Conservation (phyloP, 2,329 filamentous ascomycete genomes). For the Aureobasidium leucospermi region DNA sequence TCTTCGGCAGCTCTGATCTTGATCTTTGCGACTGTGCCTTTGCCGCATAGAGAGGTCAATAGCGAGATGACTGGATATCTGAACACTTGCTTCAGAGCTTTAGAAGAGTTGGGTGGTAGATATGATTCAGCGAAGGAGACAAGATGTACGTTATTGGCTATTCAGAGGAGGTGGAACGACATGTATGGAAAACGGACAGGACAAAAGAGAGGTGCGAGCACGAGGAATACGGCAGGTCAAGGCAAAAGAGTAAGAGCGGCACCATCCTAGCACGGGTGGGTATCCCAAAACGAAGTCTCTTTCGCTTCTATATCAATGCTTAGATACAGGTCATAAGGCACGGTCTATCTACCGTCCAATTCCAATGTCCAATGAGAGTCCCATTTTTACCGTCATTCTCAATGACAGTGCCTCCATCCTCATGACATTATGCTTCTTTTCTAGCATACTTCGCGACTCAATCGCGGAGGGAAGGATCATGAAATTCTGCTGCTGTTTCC, state of each 20-base stretch:
- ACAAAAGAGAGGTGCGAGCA: not conserved
- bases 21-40: constrained; percentile 24
- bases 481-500: too few relatives aligned
- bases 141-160: constrained; percentile 13
- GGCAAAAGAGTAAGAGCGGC: constrained; percentile 5
- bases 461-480: too few relatives aligned
- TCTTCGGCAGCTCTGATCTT: constrained; percentile 37
- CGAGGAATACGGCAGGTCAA: not conserved
- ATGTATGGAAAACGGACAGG: constrained; percentile 10
- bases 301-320: too few relatives aligned
- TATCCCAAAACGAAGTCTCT: too few relatives aligned
- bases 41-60: constrained; percentile 7
- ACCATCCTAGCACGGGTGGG: too few relatives aligned
- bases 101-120: constrained; percentile 35
- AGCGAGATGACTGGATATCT: constrained; percentile 29
- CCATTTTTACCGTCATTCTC: too few relatives aligned
- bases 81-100: constrained; percentile 35
- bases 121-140: constrained; percentile 33
- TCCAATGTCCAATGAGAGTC: too few relatives aligned
- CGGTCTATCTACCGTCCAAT: too few relatives aligned
- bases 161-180: constrained; percentile 16
- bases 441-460: too few relatives aligned
- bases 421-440: too few relatives aligned
- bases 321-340: too few relatives aligned
- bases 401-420: too few relatives aligned